These are phyloP conservation scores for Leccinum disarticulatum DNA, from an alignment of 768 basidiomycete species.

Conservation along the genomic window DNA sequence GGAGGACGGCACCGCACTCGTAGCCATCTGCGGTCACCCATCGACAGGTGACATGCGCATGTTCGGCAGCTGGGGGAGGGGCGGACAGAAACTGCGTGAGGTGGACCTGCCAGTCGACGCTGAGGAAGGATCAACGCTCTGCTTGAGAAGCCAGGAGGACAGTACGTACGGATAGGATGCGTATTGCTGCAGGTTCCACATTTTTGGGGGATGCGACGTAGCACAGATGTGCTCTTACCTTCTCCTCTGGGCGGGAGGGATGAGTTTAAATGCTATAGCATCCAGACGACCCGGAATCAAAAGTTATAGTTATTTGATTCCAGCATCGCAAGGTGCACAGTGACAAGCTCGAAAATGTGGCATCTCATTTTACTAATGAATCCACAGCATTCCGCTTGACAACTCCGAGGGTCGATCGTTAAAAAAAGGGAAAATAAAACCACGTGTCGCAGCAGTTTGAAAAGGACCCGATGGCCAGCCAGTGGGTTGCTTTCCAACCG, in stretches of 20 bases:
- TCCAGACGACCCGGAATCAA: not conserved
- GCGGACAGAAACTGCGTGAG: not conserved
- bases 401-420: not conserved
- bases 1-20: not conserved
- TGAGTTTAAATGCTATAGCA: not conserved
- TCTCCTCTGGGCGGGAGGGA: not conserved
- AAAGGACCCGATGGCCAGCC: no score
- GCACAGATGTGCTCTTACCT: not conserved
- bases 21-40: not conserved
- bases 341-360: not conserved
- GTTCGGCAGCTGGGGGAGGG: not conserved
- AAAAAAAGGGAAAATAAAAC: not conserved
- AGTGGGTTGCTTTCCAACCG: not conserved
- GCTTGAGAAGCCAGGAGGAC: not conserved
- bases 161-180: not conserved
- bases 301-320: not conserved
- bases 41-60: not conserved
- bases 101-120: not conserved
- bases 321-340: not conserved
- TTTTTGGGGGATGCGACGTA: not conserved
- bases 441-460: not conserved
- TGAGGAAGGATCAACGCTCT: not conserved
- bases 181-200: not conserved
- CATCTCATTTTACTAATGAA: not conserved
- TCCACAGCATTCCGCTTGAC: not conserved